phyloP scores from a whole-genome alignment of 1,139 yeast species.

The Arxiozyma bovina region DNA sequence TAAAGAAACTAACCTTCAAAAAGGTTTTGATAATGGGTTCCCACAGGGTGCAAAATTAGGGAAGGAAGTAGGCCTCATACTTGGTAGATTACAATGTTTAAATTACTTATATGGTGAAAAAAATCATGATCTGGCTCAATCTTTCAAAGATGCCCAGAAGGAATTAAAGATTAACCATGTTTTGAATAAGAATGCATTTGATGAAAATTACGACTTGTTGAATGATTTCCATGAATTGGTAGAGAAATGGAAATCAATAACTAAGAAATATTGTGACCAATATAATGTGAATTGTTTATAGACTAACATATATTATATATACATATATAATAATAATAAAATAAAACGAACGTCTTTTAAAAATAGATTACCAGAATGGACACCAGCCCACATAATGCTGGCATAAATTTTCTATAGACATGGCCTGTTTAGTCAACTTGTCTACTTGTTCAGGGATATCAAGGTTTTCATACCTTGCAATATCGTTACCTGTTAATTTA shows the following conservation, averaged over 20 bases:
- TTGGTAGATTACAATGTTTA: constrained; percentile 40
- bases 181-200: constrained; percentile 22
- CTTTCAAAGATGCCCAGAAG: constrained; percentile 14
- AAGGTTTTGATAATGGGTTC: constrained; percentile 74
- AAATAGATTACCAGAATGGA: constrained; percentile 70
- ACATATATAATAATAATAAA: no score
- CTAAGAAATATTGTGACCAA: constrained; percentile 13
- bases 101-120: constrained; percentile 15
- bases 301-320: neutral
- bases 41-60: constrained; percentile 71
- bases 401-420: constrained; percentile 90
- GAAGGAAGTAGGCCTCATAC: constrained; percentile 50
- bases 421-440: constrained; percentile 88
- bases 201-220: constrained; percentile 14
- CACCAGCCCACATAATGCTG: constrained; percentile 99
- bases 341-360: neutral
- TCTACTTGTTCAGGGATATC: constrained; percentile 90
- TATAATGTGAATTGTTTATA: constrained; percentile 10
- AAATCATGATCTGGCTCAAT: constrained; percentile 14
- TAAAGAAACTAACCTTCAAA: constrained; percentile 62
- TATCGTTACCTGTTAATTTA: constrained; percentile 89
- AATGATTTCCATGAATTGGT: constrained; percentile 13
- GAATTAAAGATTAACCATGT: constrained; percentile 24
- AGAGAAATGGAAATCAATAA: constrained; percentile 17
- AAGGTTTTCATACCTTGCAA: constrained; percentile 58